Percentiles rank a stretch among this genome's conserved stretches.
These are phyloP conservation scores for Colletotrichum sp. DNA, from an alignment of 2,329 filamentous ascomycete species.

Conservation along the genomic window DNA sequence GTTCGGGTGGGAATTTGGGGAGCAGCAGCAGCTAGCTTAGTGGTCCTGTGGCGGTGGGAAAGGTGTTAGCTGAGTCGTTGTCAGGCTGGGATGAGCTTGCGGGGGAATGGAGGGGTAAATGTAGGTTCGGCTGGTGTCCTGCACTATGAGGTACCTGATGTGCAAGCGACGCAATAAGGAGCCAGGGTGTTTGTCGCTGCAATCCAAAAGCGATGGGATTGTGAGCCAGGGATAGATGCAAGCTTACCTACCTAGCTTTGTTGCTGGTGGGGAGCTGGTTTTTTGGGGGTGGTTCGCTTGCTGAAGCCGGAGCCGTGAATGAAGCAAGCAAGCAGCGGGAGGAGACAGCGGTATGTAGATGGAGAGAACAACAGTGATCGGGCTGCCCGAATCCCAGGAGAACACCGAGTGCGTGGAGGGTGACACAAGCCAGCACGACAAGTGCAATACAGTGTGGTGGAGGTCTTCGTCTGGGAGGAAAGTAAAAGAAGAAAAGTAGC, in stretches of 20 bases:
- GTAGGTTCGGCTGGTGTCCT: background rate
- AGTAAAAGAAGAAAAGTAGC: background rate
- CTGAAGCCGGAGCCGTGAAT: background rate
- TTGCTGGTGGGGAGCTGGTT: background rate
- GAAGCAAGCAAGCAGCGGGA: background rate
- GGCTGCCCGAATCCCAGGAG: background rate
- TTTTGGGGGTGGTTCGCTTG: background rate
- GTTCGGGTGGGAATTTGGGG: background rate
- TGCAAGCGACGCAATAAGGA: background rate
- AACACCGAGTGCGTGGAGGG: background rate
- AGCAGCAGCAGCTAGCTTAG: background rate
- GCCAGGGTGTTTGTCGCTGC: background rate
- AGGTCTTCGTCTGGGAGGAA: background rate
- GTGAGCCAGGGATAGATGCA: background rate
- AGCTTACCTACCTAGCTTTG: background rate
- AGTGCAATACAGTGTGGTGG: background rate
- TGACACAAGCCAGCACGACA: background rate
- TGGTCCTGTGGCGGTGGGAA: slow-evolving; percentile 4
- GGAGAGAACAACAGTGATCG: background rate
- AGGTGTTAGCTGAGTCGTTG: slow-evolving; percentile 14
- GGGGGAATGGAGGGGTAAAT: slow-evolving; percentile 23
- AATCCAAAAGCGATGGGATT: background rate
- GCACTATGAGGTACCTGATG: background rate
- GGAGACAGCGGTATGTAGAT: background rate
- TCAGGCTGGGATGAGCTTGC: slow-evolving; percentile 21